Percentiles rank a stretch among this genome's conserved stretches.
Evolutionary conservation across 768 basidiomycete species (phyloP).

Genomic region (Lyophyllum semitale): DNA sequence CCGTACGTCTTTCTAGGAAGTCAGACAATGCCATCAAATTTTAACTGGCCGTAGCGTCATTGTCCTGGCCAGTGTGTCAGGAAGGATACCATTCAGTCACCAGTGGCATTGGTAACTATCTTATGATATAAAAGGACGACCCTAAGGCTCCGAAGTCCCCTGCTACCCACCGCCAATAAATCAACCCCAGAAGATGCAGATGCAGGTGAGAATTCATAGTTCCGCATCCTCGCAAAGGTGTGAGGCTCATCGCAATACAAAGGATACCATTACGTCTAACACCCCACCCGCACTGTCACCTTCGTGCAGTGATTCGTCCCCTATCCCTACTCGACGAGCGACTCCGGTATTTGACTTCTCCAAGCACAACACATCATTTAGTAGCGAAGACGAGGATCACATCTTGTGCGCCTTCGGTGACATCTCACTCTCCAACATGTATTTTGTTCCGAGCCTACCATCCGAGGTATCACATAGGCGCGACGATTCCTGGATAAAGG

Average conservation of each 20-base stretch:
- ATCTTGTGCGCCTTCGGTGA: slow-evolving; percentile 47
- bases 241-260: neutral
- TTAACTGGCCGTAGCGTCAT: neutral
- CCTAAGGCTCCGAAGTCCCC: neutral
- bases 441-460: slow-evolving; percentile 33
- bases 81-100: neutral
- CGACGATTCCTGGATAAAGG: slow-evolving; percentile 9
- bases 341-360: slow-evolving; percentile 4
- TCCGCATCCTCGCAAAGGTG: neutral
- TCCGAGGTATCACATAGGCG: slow-evolving; percentile 21
- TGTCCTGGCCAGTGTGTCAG: neutral
- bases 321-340: neutral
- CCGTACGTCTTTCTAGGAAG: neutral
- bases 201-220: neutral
- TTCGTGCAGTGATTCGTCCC: neutral
- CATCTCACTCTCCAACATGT: slow-evolving; percentile 39
- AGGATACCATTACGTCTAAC: neutral
- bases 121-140: neutral
- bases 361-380: neutral
- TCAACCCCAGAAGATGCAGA: neutral
- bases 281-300: neutral
- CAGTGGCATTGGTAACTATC: neutral
- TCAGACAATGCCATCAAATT: neutral
- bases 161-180: neutral
- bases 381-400: slow-evolving; percentile 36